Percentiles rank a stretch among this genome's conserved stretches.
phyloP scores from a whole-genome alignment of 306 rosid species.

The Vachellia collinsii region DNA sequence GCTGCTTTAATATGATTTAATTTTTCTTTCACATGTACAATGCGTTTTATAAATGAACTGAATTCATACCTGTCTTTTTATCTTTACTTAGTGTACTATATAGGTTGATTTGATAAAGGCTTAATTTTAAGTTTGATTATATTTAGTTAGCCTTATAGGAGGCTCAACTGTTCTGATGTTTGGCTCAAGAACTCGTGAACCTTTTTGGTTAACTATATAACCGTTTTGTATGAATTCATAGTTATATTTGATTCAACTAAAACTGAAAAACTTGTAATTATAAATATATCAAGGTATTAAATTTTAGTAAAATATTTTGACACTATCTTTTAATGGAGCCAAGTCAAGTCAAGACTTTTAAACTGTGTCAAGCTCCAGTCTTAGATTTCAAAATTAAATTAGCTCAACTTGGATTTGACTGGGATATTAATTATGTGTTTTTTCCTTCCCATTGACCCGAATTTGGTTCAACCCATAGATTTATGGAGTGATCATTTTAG shows the following conservation, averaged over 20 bases:
- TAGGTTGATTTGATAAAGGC: not conserved
- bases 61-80: not conserved
- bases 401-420: not conserved
- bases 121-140: not conserved
- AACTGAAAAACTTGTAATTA: not conserved
- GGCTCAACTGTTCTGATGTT: not conserved
- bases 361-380: not conserved
- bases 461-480: not conserved
- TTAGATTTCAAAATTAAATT: not conserved
- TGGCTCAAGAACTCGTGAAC: not conserved
- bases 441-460: not conserved
- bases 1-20: conserved; percentile 5
- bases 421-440: not conserved
- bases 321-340: not conserved
- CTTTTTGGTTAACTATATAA: not conserved
- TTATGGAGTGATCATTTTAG: not conserved
- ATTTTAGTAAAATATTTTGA: not conserved
- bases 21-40: not conserved
- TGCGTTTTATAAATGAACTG: not conserved
- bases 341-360: not conserved
- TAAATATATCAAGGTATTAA: not conserved
- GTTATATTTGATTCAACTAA: not conserved
- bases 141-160: not conserved
- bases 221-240: not conserved
- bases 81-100: too few relatives aligned